Base-by-base conservation (phyloP, 1,139 yeast species). In the Blastobotrys proliferans region DNA sequence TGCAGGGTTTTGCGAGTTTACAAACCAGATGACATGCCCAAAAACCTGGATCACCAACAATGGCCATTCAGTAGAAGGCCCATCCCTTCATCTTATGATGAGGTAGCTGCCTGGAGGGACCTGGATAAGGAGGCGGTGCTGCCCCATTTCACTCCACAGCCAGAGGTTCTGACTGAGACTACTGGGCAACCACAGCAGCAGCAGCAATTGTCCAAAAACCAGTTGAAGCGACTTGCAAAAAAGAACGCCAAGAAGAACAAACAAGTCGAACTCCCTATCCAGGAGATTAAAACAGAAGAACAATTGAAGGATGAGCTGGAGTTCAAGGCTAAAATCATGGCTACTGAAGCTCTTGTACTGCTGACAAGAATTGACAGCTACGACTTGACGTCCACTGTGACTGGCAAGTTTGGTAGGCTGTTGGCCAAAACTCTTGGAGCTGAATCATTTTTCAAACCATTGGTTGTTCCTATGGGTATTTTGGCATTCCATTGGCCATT, bases 401-500 rank as follows among this genome's bases (percentile, higher is more conserved):
- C 53, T 1, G 70, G 69, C 8, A 45, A 39, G 36, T 42, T 62
- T 28, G 72, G 72, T n/a, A 50, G 47, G 27, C 11, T 60, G 4
- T 50, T 66, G 11, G 38, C 46, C n/a, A 49, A 48, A 29, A 43
- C 46, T n/a, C 54, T 69, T 32, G 74, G 74, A 4, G 53, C 58
- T 21, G 49, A 59, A 10, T 61, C 72, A 1, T 53, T 54, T 44
- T n/a, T n/a, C n/a, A 64, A 66, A 44, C 52, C 67, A 3, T 50
- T 68, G 19, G 63, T 69, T 38, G 62, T 70, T 17, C 60, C 69
- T 25, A 55, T 70, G 55, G 74, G 74, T 1, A 54, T 70, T 22
- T 49, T 70, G 27, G 74, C 70, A 2, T 69, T 70, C 47, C 74
- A 70, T 47, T 70, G 74, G 74, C 74, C 74, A n/a, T 70, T 70